Evolutionary conservation across 257 asterid genomes (phyloP).

Genomic region (Linderniella brevidens): DNA sequence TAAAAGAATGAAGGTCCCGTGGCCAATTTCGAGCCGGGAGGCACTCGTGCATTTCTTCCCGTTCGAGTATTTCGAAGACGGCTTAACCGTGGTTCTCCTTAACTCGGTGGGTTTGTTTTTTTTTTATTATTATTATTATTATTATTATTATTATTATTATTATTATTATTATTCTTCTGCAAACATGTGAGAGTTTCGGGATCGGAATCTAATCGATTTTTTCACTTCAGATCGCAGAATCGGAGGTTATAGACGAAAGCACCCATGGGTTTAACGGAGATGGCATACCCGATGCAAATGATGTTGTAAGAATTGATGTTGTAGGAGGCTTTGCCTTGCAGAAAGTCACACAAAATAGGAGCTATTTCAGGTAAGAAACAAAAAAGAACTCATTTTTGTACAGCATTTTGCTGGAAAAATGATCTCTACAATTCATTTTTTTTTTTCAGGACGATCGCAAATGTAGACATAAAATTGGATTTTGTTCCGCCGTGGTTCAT

Average conservation of each 20-base stretch:
- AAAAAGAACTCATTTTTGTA: neutral
- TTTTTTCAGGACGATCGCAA: constrained; percentile 61
- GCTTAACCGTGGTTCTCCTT: constrained; percentile 51
- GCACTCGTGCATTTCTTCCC: constrained; percentile 42
- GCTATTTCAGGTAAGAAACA: constrained; percentile 54
- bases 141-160: no score
- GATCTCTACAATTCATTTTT: neutral
- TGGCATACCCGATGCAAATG: constrained; percentile 45
- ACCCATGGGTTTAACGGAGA: constrained; percentile 57
- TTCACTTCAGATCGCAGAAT: constrained; percentile 51
- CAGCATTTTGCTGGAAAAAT: neutral
- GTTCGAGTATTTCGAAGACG: constrained; percentile 69
- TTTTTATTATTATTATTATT: neutral
- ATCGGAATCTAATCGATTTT: neutral
- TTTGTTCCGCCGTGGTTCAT: constrained; percentile 63
- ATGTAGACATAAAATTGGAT: constrained; percentile 64
- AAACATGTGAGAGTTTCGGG: neutral
- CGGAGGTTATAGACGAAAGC: constrained; percentile 33
- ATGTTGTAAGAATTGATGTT: constrained; percentile 63
- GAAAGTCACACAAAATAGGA: constrained; percentile 45
- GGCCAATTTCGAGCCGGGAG: constrained; percentile 92
- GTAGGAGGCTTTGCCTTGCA: constrained; percentile 80
- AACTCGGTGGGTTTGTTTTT: constrained; percentile 37
- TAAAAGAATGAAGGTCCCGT: constrained; percentile 77
- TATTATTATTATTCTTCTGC: no score